Percentiles rank a stretch among this genome's conserved stretches.
These are phyloP conservation scores for Hygrophoropsis aurantiaca DNA, from an alignment of 768 basidiomycete species.

Conservation along the genomic window DNA sequence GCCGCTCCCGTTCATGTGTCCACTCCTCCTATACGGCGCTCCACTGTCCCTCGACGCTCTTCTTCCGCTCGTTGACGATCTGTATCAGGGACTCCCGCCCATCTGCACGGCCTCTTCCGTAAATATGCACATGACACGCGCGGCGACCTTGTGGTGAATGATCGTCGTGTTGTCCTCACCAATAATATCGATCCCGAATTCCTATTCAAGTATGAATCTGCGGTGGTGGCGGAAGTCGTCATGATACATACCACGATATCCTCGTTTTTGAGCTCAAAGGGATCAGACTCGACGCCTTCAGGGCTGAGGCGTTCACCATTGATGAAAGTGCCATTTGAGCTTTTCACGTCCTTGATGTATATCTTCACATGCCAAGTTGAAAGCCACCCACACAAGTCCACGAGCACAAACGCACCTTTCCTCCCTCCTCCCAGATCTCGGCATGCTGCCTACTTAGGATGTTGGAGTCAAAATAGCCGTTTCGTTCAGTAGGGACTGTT, in stretches of 20 bases:
- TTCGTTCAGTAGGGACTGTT: conserved; percentile 88
- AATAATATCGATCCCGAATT: conserved; percentile 99
- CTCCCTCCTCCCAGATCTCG: conserved; percentile 94
- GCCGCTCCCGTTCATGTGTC: conserved; percentile 74
- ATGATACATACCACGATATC: conserved; percentile 82
- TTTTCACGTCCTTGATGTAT: conserved; percentile 97
- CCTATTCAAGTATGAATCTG: conserved; percentile 44
- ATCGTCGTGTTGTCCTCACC: conserved; percentile 98
- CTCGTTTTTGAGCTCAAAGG: conserved; percentile 91
- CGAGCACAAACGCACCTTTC: conserved; percentile 57
- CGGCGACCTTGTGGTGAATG: conserved; percentile 97
- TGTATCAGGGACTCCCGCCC: conserved; percentile 51
- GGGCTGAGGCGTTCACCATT: conserved; percentile 90
- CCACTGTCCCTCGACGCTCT: conserved; percentile 79
- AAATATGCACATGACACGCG: conserved; percentile 88
- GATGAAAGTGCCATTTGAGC: conserved; percentile 97
- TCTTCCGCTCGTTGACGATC: conserved; percentile 72
- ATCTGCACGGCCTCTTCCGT: conserved; percentile 80
- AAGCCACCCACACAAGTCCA: too few species aligned
- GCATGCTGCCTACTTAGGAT: conserved; percentile 93
- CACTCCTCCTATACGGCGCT: conserved; percentile 76
- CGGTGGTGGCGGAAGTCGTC: not conserved
- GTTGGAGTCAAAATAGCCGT: conserved; percentile 97
- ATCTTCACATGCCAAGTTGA: conserved; percentile 50
- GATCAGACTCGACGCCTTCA: conserved; percentile 89